phyloP scores from a whole-genome alignment of 2,329 filamentous ascomycete genomes.

The Kalmusia sp. region DNA sequence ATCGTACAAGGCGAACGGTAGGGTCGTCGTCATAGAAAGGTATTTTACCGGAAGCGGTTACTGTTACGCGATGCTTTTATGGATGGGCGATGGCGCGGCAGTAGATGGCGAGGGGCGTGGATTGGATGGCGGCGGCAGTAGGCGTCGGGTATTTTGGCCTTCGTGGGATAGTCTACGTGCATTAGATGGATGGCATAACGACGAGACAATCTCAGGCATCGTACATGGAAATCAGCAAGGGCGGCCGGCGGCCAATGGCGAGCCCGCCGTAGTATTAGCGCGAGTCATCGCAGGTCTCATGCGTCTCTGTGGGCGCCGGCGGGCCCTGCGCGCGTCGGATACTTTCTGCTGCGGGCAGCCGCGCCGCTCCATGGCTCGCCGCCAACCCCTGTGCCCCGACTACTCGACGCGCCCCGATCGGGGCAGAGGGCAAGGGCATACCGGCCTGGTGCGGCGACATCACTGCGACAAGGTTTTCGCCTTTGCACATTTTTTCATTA shows the following conservation, averaged over 20 bases:
- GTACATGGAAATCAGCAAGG: slow-evolving; percentile 37
- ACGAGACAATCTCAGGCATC: slow-evolving; percentile 30
- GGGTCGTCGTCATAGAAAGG: slow-evolving; percentile 4
- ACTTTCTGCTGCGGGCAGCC: slow-evolving; percentile 10
- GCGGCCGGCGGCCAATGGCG: slow-evolving; percentile 30
- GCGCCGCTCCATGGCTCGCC: slow-evolving; percentile 1
- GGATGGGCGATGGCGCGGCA: neutral
- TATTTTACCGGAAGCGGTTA: slow-evolving; percentile 5
- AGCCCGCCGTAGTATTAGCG: slow-evolving; percentile 26
- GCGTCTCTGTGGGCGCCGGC: neutral
- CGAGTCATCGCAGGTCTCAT: slow-evolving; percentile 33
- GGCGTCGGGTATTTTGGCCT: slow-evolving; percentile 16
- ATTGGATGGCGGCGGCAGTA: slow-evolving; percentile 6
- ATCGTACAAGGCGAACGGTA: neutral
- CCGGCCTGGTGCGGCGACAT: slow-evolving; percentile 7
- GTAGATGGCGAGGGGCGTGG: neutral
- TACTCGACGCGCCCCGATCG: neutral
- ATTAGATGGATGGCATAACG: slow-evolving; percentile 33
- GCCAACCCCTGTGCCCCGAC: no score
- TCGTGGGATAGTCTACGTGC: slow-evolving; percentile 13
- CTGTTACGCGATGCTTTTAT: neutral
- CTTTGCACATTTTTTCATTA: neutral
- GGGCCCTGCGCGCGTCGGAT: neutral
- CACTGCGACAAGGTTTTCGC: slow-evolving; percentile 2
- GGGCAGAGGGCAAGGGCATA: slow-evolving; percentile 1